A percentile compares a stretch with the other conserved stretches of the same genome.
Evolutionary conservation across 192 early-diverging fungal genomes (phyloP).

Genomic region (Coemansia sp.): DNA sequence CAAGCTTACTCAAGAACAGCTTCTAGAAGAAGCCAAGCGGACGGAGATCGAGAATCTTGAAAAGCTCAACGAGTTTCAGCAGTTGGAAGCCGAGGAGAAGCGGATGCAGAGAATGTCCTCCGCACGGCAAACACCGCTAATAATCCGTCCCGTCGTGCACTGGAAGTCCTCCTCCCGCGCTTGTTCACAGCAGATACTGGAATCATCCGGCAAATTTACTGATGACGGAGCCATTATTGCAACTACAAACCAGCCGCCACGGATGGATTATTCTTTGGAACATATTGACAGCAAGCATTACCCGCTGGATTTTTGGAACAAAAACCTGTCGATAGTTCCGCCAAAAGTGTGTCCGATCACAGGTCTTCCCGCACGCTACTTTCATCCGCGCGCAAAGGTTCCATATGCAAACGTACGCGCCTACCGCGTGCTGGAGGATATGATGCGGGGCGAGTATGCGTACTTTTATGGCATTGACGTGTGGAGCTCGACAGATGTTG

Average conservation of each 20-base stretch:
- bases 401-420: conserved; percentile 46
- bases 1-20: conserved; percentile 48
- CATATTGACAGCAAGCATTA: conserved; percentile 28
- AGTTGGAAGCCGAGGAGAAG: conserved; percentile 44
- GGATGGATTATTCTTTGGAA: conserved; percentile 27
- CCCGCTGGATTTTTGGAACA: conserved; percentile 38
- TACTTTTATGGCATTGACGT: conserved; percentile 36
- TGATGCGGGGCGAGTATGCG: conserved; percentile 41
- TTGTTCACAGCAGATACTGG: neutral
- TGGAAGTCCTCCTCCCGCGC: conserved; percentile 16
- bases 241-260: neutral
- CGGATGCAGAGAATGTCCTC: conserved; percentile 18
- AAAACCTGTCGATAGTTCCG: conserved; percentile 8
- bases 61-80: conserved; percentile 38
- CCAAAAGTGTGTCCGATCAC: conserved; percentile 44
- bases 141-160: conserved; percentile 46
- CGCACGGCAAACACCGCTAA: conserved; percentile 32
- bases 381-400: conserved; percentile 45
- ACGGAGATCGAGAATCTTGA: conserved; percentile 43
- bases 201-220: neutral
- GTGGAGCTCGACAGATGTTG: conserved; percentile 38
- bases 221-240: neutral
- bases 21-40: conserved; percentile 47
- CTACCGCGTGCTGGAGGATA: conserved; percentile 43
- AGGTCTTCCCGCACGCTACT: conserved; percentile 42